These are phyloP conservation scores for Phytophthora idaei DNA, from an alignment of 352 stramenopile species.

Conservation along the genomic window DNA sequence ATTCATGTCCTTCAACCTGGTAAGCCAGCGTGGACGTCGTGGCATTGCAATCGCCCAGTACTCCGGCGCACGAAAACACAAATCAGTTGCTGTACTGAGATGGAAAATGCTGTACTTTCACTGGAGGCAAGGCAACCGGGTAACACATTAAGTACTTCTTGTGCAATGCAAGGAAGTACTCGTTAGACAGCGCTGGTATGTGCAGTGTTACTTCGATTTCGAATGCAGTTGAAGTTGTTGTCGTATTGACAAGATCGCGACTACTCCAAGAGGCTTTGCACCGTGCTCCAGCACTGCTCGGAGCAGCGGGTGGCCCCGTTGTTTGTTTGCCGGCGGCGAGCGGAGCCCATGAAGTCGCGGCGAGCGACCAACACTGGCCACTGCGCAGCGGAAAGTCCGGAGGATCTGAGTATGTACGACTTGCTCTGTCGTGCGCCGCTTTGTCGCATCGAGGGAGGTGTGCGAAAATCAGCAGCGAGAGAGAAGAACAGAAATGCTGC, in stretches of 20 bases:
- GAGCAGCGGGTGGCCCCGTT: conserved; percentile 3
- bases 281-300: not conserved
- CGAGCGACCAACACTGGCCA: conserved; percentile 1
- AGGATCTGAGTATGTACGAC: not conserved
- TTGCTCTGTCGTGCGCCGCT: conserved; percentile 26
- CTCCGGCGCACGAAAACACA: not conserved
- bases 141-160: too few species aligned
- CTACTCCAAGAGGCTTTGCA: conserved; percentile 28
- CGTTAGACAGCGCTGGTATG: too few species aligned
- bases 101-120: too few species aligned
- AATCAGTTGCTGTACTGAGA: too few species aligned
- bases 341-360: conserved; percentile 2
- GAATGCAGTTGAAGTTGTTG: conserved; percentile 31
- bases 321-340: not conserved
- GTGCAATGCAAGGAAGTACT: too few species aligned
- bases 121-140: not conserved
- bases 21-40: conserved; percentile 16
- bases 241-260: conserved; percentile 26
- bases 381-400: conserved; percentile 3
- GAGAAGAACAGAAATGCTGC: conserved; percentile 4
- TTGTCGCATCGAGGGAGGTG: conserved; percentile 16
- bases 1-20: conserved; percentile 9
- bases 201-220: conserved; percentile 1
- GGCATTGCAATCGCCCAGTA: conserved; percentile 1
- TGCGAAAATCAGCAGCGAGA: not conserved